Conservation (phyloP, 78 protist species). For the Planoprotostelium fungivorum region DNA sequence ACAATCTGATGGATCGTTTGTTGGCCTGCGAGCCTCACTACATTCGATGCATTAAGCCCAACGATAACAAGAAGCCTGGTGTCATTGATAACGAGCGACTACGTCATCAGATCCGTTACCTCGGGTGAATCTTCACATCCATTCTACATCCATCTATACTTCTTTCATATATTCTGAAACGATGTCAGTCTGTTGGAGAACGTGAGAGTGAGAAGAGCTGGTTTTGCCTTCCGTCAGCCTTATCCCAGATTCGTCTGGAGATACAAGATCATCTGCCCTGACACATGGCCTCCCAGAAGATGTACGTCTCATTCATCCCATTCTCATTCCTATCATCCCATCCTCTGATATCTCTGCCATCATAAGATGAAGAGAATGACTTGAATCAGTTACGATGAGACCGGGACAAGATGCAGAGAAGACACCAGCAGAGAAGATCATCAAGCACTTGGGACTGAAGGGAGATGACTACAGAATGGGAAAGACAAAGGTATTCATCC, state of each 20-base stretch:
- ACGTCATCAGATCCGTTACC: conserved; percentile 73
- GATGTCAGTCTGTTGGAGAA: conserved; percentile 74
- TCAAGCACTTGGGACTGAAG: neutral
- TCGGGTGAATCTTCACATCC: conserved; percentile 53
- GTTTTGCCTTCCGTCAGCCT: conserved; percentile 82
- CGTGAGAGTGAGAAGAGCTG: conserved; percentile 90
- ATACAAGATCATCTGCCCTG: conserved; percentile 59
- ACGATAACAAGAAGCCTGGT: conserved; percentile 59
- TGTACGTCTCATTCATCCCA: neutral
- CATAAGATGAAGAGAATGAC: neutral
- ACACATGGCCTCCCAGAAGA: conserved; percentile 41
- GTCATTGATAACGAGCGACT: conserved; percentile 58
- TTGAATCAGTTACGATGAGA: neutral
- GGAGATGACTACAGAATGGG: conserved; percentile 66
- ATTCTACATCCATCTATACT: too few species aligned
- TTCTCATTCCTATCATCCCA: neutral
- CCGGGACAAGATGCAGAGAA: neutral
- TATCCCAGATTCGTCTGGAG: conserved; percentile 72
- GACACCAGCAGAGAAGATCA: neutral
- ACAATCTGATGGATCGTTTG: conserved; percentile 48
- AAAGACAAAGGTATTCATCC: conserved; percentile 77
- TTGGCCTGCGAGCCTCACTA: conserved; percentile 73
- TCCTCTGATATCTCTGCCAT: neutral
- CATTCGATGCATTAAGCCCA: conserved; percentile 83
- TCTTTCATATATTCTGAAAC: neutral